Conservation (phyloP, 1,284 basidiomycete species). For the Papiliotrema laurentii region DNA sequence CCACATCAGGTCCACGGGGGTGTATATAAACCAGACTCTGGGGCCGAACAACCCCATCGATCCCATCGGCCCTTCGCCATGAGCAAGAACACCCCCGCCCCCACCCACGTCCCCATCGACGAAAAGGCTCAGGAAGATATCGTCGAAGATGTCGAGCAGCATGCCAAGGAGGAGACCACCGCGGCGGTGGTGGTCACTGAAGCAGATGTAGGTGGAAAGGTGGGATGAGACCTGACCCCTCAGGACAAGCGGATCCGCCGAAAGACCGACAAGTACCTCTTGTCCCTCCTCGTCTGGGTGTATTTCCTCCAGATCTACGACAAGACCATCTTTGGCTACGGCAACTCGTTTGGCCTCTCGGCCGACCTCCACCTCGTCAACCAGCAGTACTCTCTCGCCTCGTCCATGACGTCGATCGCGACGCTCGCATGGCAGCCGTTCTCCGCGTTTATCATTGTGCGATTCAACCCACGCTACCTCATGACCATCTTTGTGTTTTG, state of each 20-base stretch:
- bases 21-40: background rate
- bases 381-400: slow-evolving; percentile 36
- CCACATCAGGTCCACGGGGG: background rate
- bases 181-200: background rate
- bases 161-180: background rate
- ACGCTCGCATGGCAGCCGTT: slow-evolving; percentile 46
- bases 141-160: slow-evolving; percentile 1
- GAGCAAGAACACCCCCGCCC: background rate
- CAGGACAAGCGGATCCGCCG: slow-evolving; percentile 20
- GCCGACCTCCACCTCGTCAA: slow-evolving; percentile 25
- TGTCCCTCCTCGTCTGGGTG: slow-evolving; percentile 29
- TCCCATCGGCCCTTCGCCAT: background rate
- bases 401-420: slow-evolving; percentile 38
- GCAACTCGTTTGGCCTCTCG: slow-evolving; percentile 37
- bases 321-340: slow-evolving; percentile 34
- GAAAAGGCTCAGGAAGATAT: background rate
- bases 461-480: slow-evolving; percentile 33
- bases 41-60: background rate
- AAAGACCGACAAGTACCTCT: slow-evolving; percentile 25
- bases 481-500: slow-evolving; percentile 40
- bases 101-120: background rate
- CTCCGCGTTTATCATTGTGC: slow-evolving; percentile 42
- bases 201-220: background rate
- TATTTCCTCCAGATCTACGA: slow-evolving; percentile 38
- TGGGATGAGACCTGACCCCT: background rate